Evolutionary conservation across 352 stramenopile species (phyloP).

Genomic region (Pythium sukuiense): DNA sequence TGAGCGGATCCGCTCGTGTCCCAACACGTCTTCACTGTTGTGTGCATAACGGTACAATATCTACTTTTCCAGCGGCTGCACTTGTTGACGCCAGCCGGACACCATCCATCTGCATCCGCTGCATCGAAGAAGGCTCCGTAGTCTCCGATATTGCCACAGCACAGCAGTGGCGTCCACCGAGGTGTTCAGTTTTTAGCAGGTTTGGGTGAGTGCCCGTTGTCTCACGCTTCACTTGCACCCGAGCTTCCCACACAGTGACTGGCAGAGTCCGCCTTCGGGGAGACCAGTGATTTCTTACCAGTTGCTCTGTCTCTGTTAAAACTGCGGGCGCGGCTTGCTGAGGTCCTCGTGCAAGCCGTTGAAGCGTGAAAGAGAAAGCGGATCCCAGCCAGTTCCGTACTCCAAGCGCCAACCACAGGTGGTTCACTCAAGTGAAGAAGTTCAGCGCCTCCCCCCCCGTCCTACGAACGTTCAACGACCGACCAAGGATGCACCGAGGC

Average conservation of each 20-base stretch:
- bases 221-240: neutral
- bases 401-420: too few relatives aligned
- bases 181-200: neutral
- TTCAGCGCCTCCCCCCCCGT: neutral
- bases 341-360: slow-evolving; percentile 1
- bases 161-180: too few relatives aligned
- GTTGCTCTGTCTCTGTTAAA: slow-evolving; percentile 2
- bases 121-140: neutral
- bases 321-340: slow-evolving; percentile 1
- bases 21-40: neutral
- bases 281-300: neutral
- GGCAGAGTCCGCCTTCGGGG: neutral
- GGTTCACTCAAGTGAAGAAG: neutral
- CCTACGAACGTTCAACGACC: neutral
- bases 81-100: neutral
- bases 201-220: neutral
- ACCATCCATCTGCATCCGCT: neutral
- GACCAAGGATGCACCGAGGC: slow-evolving; percentile 3
- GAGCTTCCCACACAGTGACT: too few relatives aligned
- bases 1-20: neutral
- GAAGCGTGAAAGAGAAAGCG: slow-evolving; percentile 6
- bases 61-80: neutral
- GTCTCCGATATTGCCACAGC: too few relatives aligned
- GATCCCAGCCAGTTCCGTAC: neutral
- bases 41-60: too few relatives aligned